Conservation (phyloP, 345 rosid genomes). For the Reutealis trisperma region DNA sequence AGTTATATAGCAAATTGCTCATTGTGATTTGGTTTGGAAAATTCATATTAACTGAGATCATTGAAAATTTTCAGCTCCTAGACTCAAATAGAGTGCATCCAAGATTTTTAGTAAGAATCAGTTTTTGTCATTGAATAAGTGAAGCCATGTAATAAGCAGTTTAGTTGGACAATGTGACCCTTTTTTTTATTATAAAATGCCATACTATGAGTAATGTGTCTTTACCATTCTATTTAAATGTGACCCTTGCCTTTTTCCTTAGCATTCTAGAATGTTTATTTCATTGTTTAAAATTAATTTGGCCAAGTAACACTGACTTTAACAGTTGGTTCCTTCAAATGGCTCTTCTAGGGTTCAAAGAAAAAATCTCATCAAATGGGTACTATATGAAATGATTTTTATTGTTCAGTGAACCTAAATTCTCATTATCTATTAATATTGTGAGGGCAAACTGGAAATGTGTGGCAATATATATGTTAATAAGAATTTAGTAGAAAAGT, state of each 20-base stretch:
- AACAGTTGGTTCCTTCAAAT: background rate
- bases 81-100: slow-evolving; percentile 64
- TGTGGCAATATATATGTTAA: background rate
- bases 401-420: background rate
- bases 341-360: background rate
- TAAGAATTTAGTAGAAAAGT: no score
- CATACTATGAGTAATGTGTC: background rate
- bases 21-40: background rate
- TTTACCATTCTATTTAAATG: background rate
- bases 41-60: background rate
- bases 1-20: background rate
- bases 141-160: background rate
- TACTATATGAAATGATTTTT: background rate
- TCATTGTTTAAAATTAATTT: background rate
- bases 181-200: background rate
- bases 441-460: background rate
- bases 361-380: background rate
- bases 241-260: background rate
- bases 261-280: background rate
- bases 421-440: background rate
- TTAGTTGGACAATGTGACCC: background rate
- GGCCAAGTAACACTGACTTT: background rate
- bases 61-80: slow-evolving; percentile 55
- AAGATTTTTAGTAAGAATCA: background rate
- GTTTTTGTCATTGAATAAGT: background rate